Evolutionary conservation across 257 asterid species (phyloP).

Genomic region (Schizonepeta tenuifolia): DNA sequence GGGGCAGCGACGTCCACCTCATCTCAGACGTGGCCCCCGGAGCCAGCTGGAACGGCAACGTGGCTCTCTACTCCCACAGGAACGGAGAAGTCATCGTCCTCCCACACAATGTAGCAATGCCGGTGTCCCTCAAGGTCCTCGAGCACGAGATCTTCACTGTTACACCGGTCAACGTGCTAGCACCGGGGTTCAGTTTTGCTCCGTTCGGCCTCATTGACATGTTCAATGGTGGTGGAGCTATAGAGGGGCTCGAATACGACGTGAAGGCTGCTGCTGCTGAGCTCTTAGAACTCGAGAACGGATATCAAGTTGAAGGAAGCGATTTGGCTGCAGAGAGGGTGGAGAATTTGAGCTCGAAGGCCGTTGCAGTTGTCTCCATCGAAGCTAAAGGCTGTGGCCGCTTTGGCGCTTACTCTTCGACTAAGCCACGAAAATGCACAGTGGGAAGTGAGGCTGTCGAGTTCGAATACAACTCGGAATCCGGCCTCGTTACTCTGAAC

Average conservation of each 20-base stretch:
- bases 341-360: constrained; percentile 41
- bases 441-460: constrained; percentile 41
- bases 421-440: constrained; percentile 46
- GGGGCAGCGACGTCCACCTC: constrained; percentile 74
- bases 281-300: constrained; percentile 37
- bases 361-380: constrained; percentile 32
- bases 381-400: constrained; percentile 57
- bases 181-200: constrained; percentile 65
- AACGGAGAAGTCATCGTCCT: constrained; percentile 48
- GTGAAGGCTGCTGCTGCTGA: constrained; percentile 46
- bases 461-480: constrained; percentile 37
- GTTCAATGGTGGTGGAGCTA: constrained; percentile 86
- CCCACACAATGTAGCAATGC: constrained; percentile 59
- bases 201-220: constrained; percentile 82
- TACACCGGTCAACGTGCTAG: constrained; percentile 59
- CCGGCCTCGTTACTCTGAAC: constrained; percentile 52
- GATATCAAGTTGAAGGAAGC: constrained; percentile 26
- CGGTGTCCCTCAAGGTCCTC: constrained; percentile 73
- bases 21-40: constrained; percentile 63
- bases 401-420: constrained; percentile 58
- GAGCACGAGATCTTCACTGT: constrained; percentile 79
- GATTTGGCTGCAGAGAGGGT: constrained; percentile 26
- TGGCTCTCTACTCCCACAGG: constrained; percentile 59
- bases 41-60: constrained; percentile 65
- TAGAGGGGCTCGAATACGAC: constrained; percentile 62